Percentiles rank a stretch among this genome's conserved stretches.
Evolutionary conservation across 805 yeast genomes (phyloP).

Genomic region (Priceomyces fermenticarens): DNA sequence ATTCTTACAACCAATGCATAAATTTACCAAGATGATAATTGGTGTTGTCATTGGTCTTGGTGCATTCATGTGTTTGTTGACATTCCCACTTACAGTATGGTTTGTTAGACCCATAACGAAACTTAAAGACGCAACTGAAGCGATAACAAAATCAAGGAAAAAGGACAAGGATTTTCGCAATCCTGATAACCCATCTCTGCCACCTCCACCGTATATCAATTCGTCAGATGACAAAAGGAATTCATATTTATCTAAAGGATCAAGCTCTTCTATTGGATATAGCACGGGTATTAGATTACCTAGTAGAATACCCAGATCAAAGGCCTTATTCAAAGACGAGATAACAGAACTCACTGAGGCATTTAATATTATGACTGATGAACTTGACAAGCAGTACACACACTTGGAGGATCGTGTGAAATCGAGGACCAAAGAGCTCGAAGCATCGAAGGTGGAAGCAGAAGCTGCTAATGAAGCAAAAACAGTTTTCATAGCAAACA

Average conservation of each 20-base stretch:
- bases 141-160: constrained; percentile 47
- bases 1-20: constrained; percentile 62
- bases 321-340: constrained; percentile 70
- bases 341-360: constrained; percentile 84
- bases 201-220: constrained; percentile 7
- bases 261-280: constrained; percentile 36
- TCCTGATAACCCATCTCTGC: constrained; percentile 12
- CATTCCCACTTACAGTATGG: constrained; percentile 80
- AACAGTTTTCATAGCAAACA: constrained; percentile 46
- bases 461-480: constrained; percentile 97
- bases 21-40: constrained; percentile 63
- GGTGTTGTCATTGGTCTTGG: constrained; percentile 82
- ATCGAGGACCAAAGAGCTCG: constrained; percentile 82
- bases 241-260: constrained; percentile 26
- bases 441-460: constrained; percentile 82
- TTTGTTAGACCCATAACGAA: constrained; percentile 81
- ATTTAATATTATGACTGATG: constrained; percentile 88
- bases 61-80: constrained; percentile 66
- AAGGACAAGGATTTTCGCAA: constrained; percentile 10
- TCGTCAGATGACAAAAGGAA: constrained; percentile 30
- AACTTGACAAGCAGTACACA: constrained; percentile 77
- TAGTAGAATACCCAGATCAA: constrained; percentile 29
- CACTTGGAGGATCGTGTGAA: constrained; percentile 85
- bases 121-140: constrained; percentile 79
- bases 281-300: constrained; percentile 41